Base-by-base conservation (phyloP, 1,284 basidiomycete genomes). In the Bothia castanella region DNA sequence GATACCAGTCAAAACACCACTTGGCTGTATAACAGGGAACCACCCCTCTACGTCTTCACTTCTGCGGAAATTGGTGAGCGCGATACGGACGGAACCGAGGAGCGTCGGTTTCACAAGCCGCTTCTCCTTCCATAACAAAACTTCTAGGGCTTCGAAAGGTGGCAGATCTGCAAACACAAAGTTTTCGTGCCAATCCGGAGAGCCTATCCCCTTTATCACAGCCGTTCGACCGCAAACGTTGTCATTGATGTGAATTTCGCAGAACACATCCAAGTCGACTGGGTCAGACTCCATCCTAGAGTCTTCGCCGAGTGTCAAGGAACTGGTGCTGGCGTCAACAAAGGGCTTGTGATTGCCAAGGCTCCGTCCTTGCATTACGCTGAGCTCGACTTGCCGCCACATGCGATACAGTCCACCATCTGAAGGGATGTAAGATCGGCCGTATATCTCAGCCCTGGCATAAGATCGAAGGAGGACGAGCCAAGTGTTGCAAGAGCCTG, bases 341-440 rank as follows among this genome's bases (percentile, higher is more conserved):
- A 68, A 61, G 12, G 68, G 62, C 48, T 67, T 75, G 40, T 70
- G 66, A 56, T 69, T 73, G 39, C 83, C 85, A 36, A 90, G 71
- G 60, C 82, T 82, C 42, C 87, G 82, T 23, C 79, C 87, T 68
- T 87, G 83, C 31, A 83, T 73, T 45, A 89, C 73, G 23, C 76
- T 77, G 14, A 90, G 71, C 55, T 88, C 82, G 30, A 90, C 77
- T 63, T 89, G 85, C 47, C 89, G 76, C 87, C 88, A 91, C 79
- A 91, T 87, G 47, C 88, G 82, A 64, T 89, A 91, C 17, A 85
- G 77, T 6, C 87, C 87, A 36, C 85, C 86, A 55, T 86, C 84
- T 37, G 69, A 59, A n/a, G 78, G 72, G 41, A 74, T 74, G 52
- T 75, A 70, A 61, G 74, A 71, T 50, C 76, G 75, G 12, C 87